A percentile compares a stretch with the other conserved stretches of the same genome.
phyloP scores from a whole-genome alignment of 2,329 filamentous ascomycete genomes.

The Epichloe aotearoae region DNA sequence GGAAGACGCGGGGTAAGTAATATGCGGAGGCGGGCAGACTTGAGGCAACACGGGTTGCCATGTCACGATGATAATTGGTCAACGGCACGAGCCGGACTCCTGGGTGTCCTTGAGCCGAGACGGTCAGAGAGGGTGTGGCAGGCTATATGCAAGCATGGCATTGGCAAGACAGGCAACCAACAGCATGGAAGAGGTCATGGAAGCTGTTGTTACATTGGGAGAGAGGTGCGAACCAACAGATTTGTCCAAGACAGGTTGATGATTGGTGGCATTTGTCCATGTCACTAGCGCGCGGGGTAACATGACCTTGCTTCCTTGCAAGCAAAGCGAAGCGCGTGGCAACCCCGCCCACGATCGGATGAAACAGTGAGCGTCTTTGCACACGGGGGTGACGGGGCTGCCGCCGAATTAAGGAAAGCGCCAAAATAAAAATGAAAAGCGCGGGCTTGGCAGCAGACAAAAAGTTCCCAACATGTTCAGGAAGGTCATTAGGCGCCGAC shows the following conservation, averaged over 20 bases:
- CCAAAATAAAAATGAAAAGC: neutral
- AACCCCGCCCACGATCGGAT: neutral
- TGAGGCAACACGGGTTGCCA: too few species aligned
- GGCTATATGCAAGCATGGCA: neutral
- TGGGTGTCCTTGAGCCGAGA: neutral
- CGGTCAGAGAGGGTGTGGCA: neutral
- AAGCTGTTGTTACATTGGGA: neutral
- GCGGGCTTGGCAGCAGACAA: constrained; percentile 3
- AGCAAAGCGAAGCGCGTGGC: neutral
- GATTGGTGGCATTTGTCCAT: neutral
- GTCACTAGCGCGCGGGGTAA: too few species aligned
- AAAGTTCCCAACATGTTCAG: constrained; percentile 2
- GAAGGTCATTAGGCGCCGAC: neutral
- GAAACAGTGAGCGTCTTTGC: neutral
- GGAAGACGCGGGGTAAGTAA: neutral
- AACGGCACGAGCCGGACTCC: neutral
- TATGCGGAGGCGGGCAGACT: neutral
- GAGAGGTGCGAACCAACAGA: neutral
- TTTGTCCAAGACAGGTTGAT: neutral
- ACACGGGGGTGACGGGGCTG: too few species aligned
- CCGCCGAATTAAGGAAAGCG: neutral
- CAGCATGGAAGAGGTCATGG: neutral
- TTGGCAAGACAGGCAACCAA: neutral
- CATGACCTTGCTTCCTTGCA: neutral
- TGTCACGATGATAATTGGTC: too few species aligned